These are phyloP conservation scores for Metrosideros polymorpha DNA, from an alignment of 441 rosid species.

Conservation along the genomic window DNA sequence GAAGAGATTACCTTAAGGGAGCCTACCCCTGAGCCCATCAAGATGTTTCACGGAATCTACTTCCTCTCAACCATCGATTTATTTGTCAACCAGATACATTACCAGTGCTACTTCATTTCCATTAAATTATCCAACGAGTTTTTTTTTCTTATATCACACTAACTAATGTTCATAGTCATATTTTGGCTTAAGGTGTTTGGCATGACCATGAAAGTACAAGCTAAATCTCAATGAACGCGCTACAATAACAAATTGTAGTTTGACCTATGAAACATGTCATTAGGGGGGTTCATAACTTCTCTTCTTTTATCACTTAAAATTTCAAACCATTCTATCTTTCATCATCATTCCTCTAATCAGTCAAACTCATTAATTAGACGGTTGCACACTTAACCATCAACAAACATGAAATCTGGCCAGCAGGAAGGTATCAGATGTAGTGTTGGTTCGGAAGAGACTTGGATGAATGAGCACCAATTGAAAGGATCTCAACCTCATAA, in stretches of 20 bases:
- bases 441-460: conserved; percentile 24
- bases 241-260: not conserved
- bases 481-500: conserved; percentile 4
- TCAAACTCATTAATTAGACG: not conserved
- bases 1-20: not conserved
- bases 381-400: not conserved
- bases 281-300: not conserved
- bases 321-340: not conserved
- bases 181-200: not conserved
- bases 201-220: not conserved
- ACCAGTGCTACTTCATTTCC: not conserved
- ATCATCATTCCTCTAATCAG: not conserved
- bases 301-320: not conserved
- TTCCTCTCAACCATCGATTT: not conserved
- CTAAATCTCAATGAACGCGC: not conserved
- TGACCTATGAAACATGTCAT: not conserved
- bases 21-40: not conserved
- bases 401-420: not conserved
- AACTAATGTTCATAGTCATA: not conserved
- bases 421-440: not conserved
- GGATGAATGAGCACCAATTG: conserved; percentile 41
- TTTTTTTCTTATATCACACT: not conserved
- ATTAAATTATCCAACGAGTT: not conserved
- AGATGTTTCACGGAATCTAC: not conserved
- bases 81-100: not conserved